A percentile compares a stretch with the other conserved stretches of the same genome.
Conservation (phyloP, 2,329 filamentous ascomycete species). For the Lithohypha guttulata region DNA sequence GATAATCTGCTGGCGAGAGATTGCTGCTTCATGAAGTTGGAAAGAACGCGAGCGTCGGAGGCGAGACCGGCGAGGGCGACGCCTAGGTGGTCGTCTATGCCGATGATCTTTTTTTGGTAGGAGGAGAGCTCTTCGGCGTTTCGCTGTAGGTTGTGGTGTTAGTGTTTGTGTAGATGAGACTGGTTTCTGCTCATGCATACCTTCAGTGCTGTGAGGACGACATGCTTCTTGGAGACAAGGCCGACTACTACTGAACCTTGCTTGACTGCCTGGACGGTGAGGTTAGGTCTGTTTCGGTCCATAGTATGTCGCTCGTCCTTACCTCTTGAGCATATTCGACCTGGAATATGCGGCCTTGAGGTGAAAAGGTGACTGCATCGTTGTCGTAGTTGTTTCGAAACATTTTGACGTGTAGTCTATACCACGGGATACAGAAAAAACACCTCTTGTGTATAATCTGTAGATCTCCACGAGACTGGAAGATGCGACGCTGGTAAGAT, state of each 20-base stretch:
- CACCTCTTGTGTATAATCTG: too few relatives aligned
- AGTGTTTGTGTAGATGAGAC: too few relatives aligned
- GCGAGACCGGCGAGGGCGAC: constrained; percentile 94
- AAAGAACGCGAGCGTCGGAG: constrained; percentile 94
- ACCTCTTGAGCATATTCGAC: constrained; percentile 98
- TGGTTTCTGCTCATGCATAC: too few relatives aligned
- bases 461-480: too few relatives aligned
- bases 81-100: constrained; percentile 88
- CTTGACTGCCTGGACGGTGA: not conserved
- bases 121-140: constrained; percentile 99
- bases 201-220: constrained; percentile 92
- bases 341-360: constrained; percentile 98
- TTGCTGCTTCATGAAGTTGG: constrained; percentile 99
- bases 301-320: constrained; percentile 58
- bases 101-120: constrained; percentile 99
- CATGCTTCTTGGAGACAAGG: constrained; percentile 94
- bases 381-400: constrained; percentile 99
- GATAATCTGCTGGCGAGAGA: constrained; percentile 90
- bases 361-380: constrained; percentile 99
- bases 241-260: constrained; percentile 97
- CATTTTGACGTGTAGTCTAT: constrained; percentile 52
- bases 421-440: too few relatives aligned
- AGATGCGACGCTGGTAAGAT: too few relatives aligned
- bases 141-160: constrained; percentile 63
- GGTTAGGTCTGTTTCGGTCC: not conserved